A percentile compares a stretch with the other conserved stretches of the same genome.
phyloP scores from a whole-genome alignment of 2,329 filamentous ascomycete genomes.

The Fusarium continuum region DNA sequence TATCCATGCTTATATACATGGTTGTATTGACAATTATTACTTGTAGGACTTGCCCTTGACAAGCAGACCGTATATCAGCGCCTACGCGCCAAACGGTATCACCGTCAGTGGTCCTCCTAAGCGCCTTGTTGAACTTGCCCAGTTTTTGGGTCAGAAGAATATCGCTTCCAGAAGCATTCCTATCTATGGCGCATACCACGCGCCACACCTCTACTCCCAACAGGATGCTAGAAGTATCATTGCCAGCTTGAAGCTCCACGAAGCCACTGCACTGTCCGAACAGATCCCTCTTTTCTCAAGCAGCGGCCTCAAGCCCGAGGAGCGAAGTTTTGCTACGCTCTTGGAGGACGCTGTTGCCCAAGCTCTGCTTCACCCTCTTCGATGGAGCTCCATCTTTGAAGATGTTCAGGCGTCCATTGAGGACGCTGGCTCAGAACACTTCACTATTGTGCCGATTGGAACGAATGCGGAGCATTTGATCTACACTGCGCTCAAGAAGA shows the following conservation, averaged over 20 bases:
- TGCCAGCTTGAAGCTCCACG: not conserved
- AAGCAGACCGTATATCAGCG: slow-evolving; percentile 32
- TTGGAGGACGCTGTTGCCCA: slow-evolving; percentile 27
- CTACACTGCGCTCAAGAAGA: slow-evolving; percentile 36
- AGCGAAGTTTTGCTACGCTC: slow-evolving; percentile 21
- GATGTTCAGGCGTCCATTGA: slow-evolving; percentile 4
- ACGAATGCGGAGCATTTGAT: slow-evolving; percentile 32
- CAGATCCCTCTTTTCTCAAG: slow-evolving; percentile 15
- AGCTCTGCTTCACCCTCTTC: slow-evolving; percentile 19
- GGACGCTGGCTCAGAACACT: not conserved
- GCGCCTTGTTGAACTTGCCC: slow-evolving; percentile 18
- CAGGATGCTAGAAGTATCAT: slow-evolving; percentile 20
- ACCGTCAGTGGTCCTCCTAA: slow-evolving; percentile 32
- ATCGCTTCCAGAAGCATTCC: slow-evolving; percentile 24
- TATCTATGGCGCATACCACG: slow-evolving; percentile 33
- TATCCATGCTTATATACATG: fast-evolving
- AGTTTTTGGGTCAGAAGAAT: slow-evolving; percentile 1
- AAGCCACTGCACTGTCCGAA: not conserved
- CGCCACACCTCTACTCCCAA: slow-evolving; percentile 30
- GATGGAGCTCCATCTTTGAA: slow-evolving; percentile 24
- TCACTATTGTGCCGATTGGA: slow-evolving; percentile 12
- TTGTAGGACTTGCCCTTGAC: slow-evolving; percentile 15
- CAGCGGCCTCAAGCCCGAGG: slow-evolving; percentile 4
- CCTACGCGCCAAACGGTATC: slow-evolving; percentile 30
- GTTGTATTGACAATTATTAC: not conserved